phyloP scores from a whole-genome alignment of 2,329 filamentous ascomycete genomes.

The Sporothrix sp. region DNA sequence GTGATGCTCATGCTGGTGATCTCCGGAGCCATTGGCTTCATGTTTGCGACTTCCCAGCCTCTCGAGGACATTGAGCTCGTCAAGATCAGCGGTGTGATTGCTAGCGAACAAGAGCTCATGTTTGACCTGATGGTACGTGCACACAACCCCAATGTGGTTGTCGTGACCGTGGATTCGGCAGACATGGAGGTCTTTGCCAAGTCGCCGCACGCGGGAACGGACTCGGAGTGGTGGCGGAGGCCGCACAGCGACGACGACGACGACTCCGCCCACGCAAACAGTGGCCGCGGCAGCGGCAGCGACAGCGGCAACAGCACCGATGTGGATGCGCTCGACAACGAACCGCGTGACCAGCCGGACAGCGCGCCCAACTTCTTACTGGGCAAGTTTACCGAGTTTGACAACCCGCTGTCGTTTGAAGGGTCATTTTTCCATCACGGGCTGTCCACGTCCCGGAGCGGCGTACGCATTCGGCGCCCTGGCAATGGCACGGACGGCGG shows the following conservation, averaged over 20 bases:
- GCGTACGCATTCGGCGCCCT: constrained; percentile 71
- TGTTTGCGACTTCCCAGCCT: constrained; percentile 85
- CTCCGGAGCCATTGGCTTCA: constrained; percentile 76
- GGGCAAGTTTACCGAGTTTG: constrained; percentile 78
- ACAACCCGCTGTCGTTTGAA: constrained; percentile 81
- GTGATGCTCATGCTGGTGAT: constrained; percentile 73
- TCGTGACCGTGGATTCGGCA: constrained; percentile 74
- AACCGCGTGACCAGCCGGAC: constrained; percentile 47
- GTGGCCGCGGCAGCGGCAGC: background rate
- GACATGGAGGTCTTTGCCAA: constrained; percentile 93
- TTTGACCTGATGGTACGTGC: constrained; percentile 82
- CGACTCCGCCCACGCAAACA: background rate
- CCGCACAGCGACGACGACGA: constrained; percentile 19
- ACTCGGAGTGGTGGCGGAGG: constrained; percentile 49
- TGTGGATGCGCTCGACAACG: constrained; percentile 28
- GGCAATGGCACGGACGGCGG: constrained; percentile 86
- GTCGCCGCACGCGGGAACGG: constrained; percentile 73
- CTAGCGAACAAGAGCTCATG: constrained; percentile 91
- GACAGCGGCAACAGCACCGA: constrained; percentile 22
- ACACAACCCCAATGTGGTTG: constrained; percentile 85
- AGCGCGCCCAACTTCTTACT: constrained; percentile 76
- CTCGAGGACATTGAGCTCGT: constrained; percentile 68
- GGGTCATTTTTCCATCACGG: constrained; percentile 75
- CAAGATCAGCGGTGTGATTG: constrained; percentile 79
- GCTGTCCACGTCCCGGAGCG: constrained; percentile 63